A percentile compares a stretch with the other conserved stretches of the same genome.
phyloP scores from a whole-genome alignment of 306 rosid species.

The Quercus robur region DNA sequence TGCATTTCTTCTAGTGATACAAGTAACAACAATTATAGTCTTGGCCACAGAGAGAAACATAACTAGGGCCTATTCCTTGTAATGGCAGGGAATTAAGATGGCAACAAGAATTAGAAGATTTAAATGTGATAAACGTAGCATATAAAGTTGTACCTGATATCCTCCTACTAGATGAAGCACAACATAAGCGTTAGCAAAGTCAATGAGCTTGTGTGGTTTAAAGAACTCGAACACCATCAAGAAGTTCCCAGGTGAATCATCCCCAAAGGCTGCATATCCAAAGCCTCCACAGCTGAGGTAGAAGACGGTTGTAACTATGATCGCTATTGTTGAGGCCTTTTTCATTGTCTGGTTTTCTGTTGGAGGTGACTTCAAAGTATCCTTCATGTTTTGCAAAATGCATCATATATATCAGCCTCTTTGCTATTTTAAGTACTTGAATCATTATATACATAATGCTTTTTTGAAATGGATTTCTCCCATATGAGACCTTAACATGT shows the following conservation, averaged over 20 bases:
- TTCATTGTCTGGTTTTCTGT: conserved; percentile 62
- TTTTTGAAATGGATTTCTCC: neutral
- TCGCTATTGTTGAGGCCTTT: conserved; percentile 54
- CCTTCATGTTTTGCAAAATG: conserved; percentile 42
- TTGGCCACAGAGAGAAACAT: no score
- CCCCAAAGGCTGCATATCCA: conserved; percentile 84
- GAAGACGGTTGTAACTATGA: conserved; percentile 49
- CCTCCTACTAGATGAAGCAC: conserved; percentile 81
- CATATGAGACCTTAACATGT: neutral
- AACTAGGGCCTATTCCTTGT: no score
- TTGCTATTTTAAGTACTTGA: no score
- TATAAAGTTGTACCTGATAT: conserved; percentile 51
- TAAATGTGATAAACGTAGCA: neutral
- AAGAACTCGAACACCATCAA: conserved; percentile 49
- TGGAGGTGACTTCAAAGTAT: conserved; percentile 83
- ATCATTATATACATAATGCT: neutral
- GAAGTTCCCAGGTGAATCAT: conserved; percentile 63
- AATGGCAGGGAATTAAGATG: no score
- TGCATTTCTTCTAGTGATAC: neutral
- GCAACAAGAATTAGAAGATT: neutral
- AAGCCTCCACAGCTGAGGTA: conserved; percentile 63
- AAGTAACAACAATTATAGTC: neutral
- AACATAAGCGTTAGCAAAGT: conserved; percentile 61
- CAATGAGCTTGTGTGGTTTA: conserved; percentile 55
- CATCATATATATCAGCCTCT: neutral